Evolutionary conservation across 1,284 basidiomycete species (phyloP).

Genomic region (Serendipita sp.): DNA sequence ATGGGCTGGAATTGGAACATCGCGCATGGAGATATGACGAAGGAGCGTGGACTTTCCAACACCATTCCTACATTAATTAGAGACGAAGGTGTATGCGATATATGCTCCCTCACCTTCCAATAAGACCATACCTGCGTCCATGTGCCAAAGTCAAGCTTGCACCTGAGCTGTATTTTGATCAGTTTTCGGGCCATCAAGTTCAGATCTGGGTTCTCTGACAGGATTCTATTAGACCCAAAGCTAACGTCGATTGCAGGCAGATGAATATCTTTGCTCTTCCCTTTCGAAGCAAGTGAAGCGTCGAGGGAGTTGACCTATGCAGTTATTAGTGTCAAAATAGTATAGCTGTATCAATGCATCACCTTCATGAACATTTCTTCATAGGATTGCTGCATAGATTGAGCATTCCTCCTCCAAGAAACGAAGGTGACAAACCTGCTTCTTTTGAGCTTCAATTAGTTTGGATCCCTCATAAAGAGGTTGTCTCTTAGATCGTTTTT

Average conservation of each 20-base stretch:
- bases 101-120: slow-evolving; percentile 45
- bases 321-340: no score
- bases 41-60: slow-evolving; percentile 98
- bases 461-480: slow-evolving; percentile 90
- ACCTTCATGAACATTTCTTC: slow-evolving; percentile 98
- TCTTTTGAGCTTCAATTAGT: slow-evolving; percentile 81
- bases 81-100: not conserved
- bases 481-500: slow-evolving; percentile 79
- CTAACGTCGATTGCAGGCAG: slow-evolving; percentile 91
- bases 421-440: slow-evolving; percentile 44
- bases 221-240: slow-evolving; percentile 85
- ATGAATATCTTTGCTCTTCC: slow-evolving; percentile 95
- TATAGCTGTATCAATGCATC: not conserved
- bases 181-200: slow-evolving; percentile 10
- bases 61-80: slow-evolving; percentile 29
- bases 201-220: slow-evolving; percentile 37
- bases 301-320: slow-evolving; percentile 85
- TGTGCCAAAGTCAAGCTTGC: slow-evolving; percentile 80
- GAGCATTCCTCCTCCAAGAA: not conserved
- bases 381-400: slow-evolving; percentile 62
- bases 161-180: slow-evolving; percentile 38
- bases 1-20: slow-evolving; percentile 83
- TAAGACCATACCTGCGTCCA: slow-evolving; percentile 77
- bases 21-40: slow-evolving; percentile 88
- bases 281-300: slow-evolving; percentile 63